These are phyloP conservation scores for Coprinellus micaceus DNA, from an alignment of 768 basidiomycete species.

Conservation along the genomic window DNA sequence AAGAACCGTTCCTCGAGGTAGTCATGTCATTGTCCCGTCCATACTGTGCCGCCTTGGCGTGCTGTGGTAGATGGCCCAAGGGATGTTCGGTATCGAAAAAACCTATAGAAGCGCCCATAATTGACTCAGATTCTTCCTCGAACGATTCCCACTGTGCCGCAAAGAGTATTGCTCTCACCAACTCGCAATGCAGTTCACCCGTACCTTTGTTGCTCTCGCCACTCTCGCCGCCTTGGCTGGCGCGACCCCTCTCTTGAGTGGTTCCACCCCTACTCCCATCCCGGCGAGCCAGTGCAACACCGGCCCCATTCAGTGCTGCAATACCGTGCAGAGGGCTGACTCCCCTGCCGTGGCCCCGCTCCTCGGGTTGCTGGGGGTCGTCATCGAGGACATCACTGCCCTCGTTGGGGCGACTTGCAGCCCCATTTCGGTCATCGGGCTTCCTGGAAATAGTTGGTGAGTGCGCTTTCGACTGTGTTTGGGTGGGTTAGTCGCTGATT, in stretches of 20 bases:
- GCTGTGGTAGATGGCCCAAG: too few species aligned
- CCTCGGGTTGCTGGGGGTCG: conserved; percentile 16
- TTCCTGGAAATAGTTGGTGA: conserved; percentile 27
- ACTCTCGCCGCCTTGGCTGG: neutral
- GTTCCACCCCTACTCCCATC: too few species aligned
- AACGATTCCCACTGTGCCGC: too few species aligned
- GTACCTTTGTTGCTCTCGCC: neutral
- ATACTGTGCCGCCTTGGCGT: too few species aligned
- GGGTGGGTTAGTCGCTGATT: conserved; percentile 15
- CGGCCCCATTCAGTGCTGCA: conserved; percentile 27
- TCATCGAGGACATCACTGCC: conserved; percentile 8
- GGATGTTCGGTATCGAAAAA: too few species aligned
- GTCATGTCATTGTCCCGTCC: too few species aligned
- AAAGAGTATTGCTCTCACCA: too few species aligned
- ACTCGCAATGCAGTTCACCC: conserved; percentile 9
- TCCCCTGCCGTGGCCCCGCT: conserved; percentile 3
- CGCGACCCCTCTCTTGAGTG: too few species aligned
- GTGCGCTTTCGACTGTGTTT: too few species aligned
- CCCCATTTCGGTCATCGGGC: conserved; percentile 15
- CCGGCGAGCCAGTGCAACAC: conserved; percentile 20
- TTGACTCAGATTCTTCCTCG: too few species aligned
- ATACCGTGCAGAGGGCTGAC: conserved; percentile 7
- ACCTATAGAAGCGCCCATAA: too few species aligned
- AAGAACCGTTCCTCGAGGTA: too few species aligned
- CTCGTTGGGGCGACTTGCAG: conserved; percentile 15